Evolutionary conservation across 352 stramenopile species (phyloP).

Genomic region (Phytophthora pluvialis): DNA sequence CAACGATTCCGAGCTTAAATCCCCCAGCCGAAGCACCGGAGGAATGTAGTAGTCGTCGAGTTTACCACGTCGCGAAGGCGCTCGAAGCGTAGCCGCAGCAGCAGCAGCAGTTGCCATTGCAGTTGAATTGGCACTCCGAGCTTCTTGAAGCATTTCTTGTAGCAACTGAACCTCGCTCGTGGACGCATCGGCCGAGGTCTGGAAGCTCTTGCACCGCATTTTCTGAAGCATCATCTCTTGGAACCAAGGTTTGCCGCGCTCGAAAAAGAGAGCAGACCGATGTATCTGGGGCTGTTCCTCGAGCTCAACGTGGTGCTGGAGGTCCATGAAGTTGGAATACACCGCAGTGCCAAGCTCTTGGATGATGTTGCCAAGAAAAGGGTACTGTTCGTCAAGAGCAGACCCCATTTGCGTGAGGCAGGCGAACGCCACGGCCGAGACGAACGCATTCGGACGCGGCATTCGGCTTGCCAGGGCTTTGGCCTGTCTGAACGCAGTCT

Average conservation of each 20-base stretch:
- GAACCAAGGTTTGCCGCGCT: conserved; percentile 58
- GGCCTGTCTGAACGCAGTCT: conserved; percentile 63
- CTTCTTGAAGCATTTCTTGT: conserved; percentile 49
- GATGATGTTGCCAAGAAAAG: conserved; percentile 52
- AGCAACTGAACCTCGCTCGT: conserved; percentile 51
- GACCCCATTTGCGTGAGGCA: conserved; percentile 55
- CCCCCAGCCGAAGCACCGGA: conserved; percentile 36
- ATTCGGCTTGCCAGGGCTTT: conserved; percentile 57
- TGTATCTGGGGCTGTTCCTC: conserved; percentile 14
- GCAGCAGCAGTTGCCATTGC: conserved; percentile 18
- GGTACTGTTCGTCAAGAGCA: conserved; percentile 53
- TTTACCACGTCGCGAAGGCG: conserved; percentile 18
- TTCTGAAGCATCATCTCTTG: conserved; percentile 43
- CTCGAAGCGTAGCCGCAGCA: conserved; percentile 5
- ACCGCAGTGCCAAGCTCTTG: conserved; percentile 43
- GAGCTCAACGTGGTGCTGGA: conserved; percentile 20
- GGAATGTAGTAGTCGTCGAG: conserved; percentile 27
- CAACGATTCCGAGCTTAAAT: conserved; percentile 57
- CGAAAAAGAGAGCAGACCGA: conserved; percentile 52
- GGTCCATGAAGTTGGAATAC: conserved; percentile 50
- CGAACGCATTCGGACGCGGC: conserved; percentile 59
- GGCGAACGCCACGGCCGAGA: conserved; percentile 56
- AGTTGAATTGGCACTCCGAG: conserved; percentile 21
- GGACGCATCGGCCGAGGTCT: conserved; percentile 19
- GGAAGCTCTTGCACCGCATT: conserved; percentile 25